A percentile compares a stretch with the other conserved stretches of the same genome.
These are phyloP conservation scores for Teratosphaeria nubilosa DNA, from an alignment of 2,329 filamentous ascomycete genomes.

Conservation along the genomic window DNA sequence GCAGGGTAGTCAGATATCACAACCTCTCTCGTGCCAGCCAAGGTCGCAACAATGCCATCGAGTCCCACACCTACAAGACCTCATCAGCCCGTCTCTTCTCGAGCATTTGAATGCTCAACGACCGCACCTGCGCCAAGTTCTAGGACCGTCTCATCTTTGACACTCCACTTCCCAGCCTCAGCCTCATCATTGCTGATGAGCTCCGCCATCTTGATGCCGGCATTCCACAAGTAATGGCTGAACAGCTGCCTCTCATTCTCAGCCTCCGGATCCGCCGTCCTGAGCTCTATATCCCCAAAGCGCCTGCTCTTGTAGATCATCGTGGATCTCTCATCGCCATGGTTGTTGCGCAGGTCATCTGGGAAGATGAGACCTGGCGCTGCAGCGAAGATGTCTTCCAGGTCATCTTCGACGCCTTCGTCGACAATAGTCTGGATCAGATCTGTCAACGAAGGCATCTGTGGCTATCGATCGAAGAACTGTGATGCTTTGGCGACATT, in stretches of 20 bases:
- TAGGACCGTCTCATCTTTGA: conserved; percentile 44
- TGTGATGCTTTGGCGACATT: background rate
- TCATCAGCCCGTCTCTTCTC: conserved; percentile 26
- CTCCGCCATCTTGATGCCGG: conserved; percentile 39
- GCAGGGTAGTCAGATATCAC: conserved; percentile 61
- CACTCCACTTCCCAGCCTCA: conserved; percentile 32
- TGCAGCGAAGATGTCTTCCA: conserved; percentile 40
- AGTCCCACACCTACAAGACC: conserved; percentile 33
- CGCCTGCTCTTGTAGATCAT: conserved; percentile 44
- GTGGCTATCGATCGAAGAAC: background rate
- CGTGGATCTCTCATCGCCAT: conserved; percentile 51
- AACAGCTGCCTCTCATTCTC: conserved; percentile 52
- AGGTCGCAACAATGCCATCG: conserved; percentile 35
- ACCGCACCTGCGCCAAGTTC: conserved; percentile 60
- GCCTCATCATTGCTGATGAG: conserved; percentile 25
- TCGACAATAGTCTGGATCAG: conserved; percentile 16
- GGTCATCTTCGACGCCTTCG: conserved; percentile 13
- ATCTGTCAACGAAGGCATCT: conserved; percentile 18
- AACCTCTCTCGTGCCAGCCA: conserved; percentile 40
- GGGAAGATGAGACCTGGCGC: conserved; percentile 56
- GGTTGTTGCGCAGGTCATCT: conserved; percentile 56
- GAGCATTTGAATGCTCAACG: conserved; percentile 22
- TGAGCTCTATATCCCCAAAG: conserved; percentile 31
- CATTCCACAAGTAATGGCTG: conserved; percentile 66
- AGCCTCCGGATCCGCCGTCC: conserved; percentile 35